Evolutionary conservation across 106 monocot genomes (phyloP), one percentile per base, ranked within the genome.

Genomic region (Dendrobium officinale): DNA sequence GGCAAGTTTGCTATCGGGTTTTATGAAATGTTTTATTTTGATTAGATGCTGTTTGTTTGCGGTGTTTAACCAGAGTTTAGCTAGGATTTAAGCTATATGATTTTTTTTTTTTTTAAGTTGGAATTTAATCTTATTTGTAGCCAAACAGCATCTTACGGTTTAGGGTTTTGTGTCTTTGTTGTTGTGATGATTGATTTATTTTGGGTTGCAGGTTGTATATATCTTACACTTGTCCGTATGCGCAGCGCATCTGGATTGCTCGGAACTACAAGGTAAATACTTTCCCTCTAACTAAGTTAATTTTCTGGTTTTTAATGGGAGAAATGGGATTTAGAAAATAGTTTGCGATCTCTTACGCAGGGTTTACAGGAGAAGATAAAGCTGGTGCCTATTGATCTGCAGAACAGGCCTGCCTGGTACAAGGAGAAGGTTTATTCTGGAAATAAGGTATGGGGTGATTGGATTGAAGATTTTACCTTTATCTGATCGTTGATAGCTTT

Each of bases 401-500:
- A 80, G 76, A 88, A 92, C 78, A 90, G 92, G 83, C 94, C 94
- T 13, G 67, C 83, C 66, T 97, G 96, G 96, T 97, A 97, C 86
- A 94, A 92, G 87, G 96, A 97, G 82, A 96, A 94, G 80, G 90
- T 97, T 61, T 97, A 97, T 75, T 73, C 90, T 79, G 85, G 9
- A 51, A 94, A 93, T 55, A 97, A 94, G 92, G 96, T 97, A 79
- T 43, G 16, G 16, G 2, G 19, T 13, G 15, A 22, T 42, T 54
- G 22, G 31, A 45, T 22, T 1, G 5, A 17, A 81, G 18, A 75
- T 3, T 75, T 54, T 70, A 70, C 13, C 61, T 61, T 61, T n/a
- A 20, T 7, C 1, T 61, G 22, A 61, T n/a, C 61, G 10, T 61
- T n/a, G 19, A n/a, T 61, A 3, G 10, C 51, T 51, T 51, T 61